phyloP scores from a whole-genome alignment of 1,284 basidiomycete genomes.

The Cystobasidiaceae sp. region DNA sequence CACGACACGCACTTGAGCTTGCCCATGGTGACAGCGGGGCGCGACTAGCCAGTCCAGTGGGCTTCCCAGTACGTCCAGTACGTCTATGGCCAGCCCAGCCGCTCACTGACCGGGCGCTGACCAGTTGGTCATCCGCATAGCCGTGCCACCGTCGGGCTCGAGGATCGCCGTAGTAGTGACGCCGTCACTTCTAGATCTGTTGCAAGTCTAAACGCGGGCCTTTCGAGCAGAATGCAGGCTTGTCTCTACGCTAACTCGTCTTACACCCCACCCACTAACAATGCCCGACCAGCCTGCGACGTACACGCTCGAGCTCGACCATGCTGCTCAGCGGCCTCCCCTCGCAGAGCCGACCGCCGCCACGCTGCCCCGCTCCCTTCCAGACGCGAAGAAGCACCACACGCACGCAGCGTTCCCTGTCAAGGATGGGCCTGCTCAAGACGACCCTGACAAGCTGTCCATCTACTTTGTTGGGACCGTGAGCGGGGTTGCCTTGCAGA shows the following conservation, averaged over 20 bases:
- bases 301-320: slow-evolving; percentile 26
- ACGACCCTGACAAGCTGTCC: slow-evolving; percentile 22
- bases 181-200: too few relatives aligned
- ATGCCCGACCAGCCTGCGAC: background rate
- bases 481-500: background rate
- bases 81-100: too few relatives aligned
- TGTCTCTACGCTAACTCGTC: background rate
- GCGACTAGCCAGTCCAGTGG: background rate
- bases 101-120: too few relatives aligned
- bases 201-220: background rate
- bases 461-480: slow-evolving; percentile 30
- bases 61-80: background rate
- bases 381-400: slow-evolving; percentile 26
- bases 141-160: too few relatives aligned
- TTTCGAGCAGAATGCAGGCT: background rate
- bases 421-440: background rate
- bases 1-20: slow-evolving; percentile 10
- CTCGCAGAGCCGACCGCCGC: slow-evolving; percentile 20
- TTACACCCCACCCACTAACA: background rate
- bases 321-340: slow-evolving; percentile 13
- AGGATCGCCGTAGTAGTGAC: background rate
- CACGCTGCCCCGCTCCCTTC: slow-evolving; percentile 2
- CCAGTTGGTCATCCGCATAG: too few relatives aligned
- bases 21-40: slow-evolving; percentile 1
- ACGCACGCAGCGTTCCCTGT: slow-evolving; percentile 24